Base-by-base conservation (phyloP, 768 basidiomycete genomes). In the Hypholoma sublateritium region DNA sequence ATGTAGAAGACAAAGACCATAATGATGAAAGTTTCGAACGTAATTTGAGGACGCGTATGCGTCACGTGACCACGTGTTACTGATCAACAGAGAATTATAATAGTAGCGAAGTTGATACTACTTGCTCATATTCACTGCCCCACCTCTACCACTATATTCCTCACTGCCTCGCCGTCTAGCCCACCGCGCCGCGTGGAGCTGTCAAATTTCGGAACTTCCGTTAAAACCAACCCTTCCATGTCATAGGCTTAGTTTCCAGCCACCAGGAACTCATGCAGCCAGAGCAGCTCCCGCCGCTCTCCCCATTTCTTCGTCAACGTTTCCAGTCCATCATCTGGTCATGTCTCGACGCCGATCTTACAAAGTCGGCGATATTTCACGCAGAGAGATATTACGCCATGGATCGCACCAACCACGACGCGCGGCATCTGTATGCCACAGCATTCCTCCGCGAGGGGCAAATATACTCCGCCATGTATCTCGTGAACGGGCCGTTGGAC, bases 311-410 rank as follows among this genome's bases (percentile, higher is more conserved):
- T 66, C 77, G 80, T 49, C 83, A 84, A 71, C 87, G 88, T 62
- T 88, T 89, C 68, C 82, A 82, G 61, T 75, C 81, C 50, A 78
- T 94, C 60, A 79, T 93, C 65, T 93, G 91, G 91, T 84, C 85
- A 64, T 92, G 86, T 73, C 85, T 94, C 57, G 92, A 94, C 75
- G 81, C 85, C 53, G 88, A 89, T 65, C 84, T 94, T 44, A 77
- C 82, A 64, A 83, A 81, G 70, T 86, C 91, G 12, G 93, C 93
- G 39, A 82, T 92, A 45, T 96, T 96, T 77, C 91, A 91, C 74
- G 91, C 93, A 35, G 94, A 95, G 73, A 77, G 91, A 61, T 91
- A 91, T 69, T 88, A 81, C 69, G 82, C 85, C 39, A 73, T 91
- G 70, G 86, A 90, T 71, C 77, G 80, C 59, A 69, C 76, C 28